Evolutionary conservation across 306 rosid species (phyloP).

Genomic region (Fragaria nilgerrensis): DNA sequence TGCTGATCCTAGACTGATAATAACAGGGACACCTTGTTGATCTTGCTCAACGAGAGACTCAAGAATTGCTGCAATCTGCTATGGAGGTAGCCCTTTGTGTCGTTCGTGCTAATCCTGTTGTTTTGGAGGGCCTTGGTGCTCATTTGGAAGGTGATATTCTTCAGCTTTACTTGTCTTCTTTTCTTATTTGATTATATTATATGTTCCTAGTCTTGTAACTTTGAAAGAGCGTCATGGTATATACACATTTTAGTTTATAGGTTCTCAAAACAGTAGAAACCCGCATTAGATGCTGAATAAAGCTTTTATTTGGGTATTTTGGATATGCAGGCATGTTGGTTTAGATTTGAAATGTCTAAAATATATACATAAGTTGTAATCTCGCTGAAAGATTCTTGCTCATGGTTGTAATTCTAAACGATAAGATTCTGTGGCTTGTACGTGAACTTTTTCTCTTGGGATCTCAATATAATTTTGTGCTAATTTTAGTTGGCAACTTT

Average conservation of each 20-base stretch:
- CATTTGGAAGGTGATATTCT: slow-evolving; percentile 69
- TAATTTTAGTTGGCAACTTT: neutral
- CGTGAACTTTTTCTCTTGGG: neutral
- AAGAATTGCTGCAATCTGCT: slow-evolving; percentile 81
- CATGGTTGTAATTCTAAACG: neutral
- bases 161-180: neutral
- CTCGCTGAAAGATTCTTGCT: neutral
- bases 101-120: slow-evolving; percentile 85
- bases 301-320: neutral
- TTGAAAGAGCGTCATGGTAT: neutral
- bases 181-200: neutral
- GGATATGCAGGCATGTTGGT: neutral
- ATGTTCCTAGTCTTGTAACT: neutral
- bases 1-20: slow-evolving; percentile 40
- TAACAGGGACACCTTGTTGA: slow-evolving; percentile 90
- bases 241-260: neutral
- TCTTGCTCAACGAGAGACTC: slow-evolving; percentile 93
- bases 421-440: neutral
- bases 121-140: slow-evolving; percentile 94
- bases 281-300: neutral
- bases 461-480: neutral
- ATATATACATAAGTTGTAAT: neutral
- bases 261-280: neutral
- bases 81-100: slow-evolving; percentile 78
- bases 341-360: neutral